These are phyloP conservation scores for Russula virescens DNA, from an alignment of 768 basidiomycete genomes.

Conservation along the genomic window DNA sequence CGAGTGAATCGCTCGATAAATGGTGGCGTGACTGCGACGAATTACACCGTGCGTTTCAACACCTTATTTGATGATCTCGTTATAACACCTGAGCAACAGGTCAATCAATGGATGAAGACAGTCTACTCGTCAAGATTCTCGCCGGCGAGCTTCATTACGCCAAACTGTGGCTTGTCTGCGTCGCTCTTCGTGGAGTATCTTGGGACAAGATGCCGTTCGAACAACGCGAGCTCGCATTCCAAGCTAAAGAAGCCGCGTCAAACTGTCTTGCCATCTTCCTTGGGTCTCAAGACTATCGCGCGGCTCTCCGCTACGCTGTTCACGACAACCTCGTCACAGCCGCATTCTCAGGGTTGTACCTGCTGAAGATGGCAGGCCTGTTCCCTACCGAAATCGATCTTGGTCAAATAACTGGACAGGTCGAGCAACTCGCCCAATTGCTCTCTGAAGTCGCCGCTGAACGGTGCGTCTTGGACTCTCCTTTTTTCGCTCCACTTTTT, in stretches of 20 bases:
- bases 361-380: constrained; percentile 91
- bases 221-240: constrained; percentile 90
- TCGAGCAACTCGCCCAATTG: constrained; percentile 85
- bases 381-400: constrained; percentile 85
- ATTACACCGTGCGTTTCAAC: constrained; percentile 56
- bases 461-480: constrained; percentile 39
- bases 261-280: constrained; percentile 82
- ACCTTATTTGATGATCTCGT: neutral
- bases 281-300: constrained; percentile 72
- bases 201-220: constrained; percentile 98
- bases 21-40: constrained; percentile 91
- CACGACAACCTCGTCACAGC: constrained; percentile 91
- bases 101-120: constrained; percentile 78
- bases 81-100: constrained; percentile 37
- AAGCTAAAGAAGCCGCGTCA: constrained; percentile 89
- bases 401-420: constrained; percentile 68
- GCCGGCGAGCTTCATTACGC: constrained; percentile 88
- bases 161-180: constrained; percentile 91
- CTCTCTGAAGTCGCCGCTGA: constrained; percentile 92
- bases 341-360: constrained; percentile 85
- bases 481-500: neutral
- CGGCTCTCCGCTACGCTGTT: constrained; percentile 86
- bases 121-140: constrained; percentile 80
- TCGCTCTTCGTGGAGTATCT: constrained; percentile 82
- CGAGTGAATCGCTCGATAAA: constrained; percentile 79